Percentiles rank a stretch among this genome's conserved stretches.
These are phyloP conservation scores for Acanthamoeba lugdunensis DNA, from an alignment of 208 protist species.

Conservation along the genomic window DNA sequence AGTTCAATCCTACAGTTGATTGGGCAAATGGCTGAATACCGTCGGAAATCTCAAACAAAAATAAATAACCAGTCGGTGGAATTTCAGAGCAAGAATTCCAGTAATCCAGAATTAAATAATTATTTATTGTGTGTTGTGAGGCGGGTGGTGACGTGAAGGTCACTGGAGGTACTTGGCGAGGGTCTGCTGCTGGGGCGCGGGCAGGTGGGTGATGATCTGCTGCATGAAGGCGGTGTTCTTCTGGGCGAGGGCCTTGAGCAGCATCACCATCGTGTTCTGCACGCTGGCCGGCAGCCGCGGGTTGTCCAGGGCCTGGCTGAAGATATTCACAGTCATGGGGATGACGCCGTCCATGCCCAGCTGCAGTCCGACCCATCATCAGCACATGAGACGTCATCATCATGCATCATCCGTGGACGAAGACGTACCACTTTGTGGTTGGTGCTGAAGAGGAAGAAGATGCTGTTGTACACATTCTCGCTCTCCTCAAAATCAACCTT, in stretches of 20 bases:
- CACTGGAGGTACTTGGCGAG: conserved; percentile 60
- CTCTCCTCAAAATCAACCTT: conserved; percentile 64
- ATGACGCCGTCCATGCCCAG: conserved; percentile 43
- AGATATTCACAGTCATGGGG: conserved; percentile 56
- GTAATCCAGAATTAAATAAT: too few species aligned
- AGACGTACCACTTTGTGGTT: conserved; percentile 44
- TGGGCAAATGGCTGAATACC: too few species aligned
- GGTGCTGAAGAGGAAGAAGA: conserved; percentile 71
- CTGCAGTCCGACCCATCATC: background rate
- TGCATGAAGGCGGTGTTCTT: conserved; percentile 55
- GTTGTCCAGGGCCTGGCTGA: conserved; percentile 43
- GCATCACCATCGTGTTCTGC: conserved; percentile 58
- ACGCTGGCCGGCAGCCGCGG: background rate
- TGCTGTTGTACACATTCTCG: conserved; percentile 64
- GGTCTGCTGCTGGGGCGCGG: conserved; percentile 63
- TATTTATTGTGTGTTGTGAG: too few species aligned
- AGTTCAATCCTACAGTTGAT: too few species aligned
- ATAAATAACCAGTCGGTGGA: too few species aligned
- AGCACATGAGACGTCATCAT: too few species aligned
- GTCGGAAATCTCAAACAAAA: too few species aligned
- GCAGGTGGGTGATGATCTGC: conserved; percentile 37
- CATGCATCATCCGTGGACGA: background rate
- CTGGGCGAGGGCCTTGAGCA: conserved; percentile 58
- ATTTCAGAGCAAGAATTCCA: too few species aligned
- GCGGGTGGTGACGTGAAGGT: background rate